A percentile compares a stretch with the other conserved stretches of the same genome.
phyloP scores from a whole-genome alignment of 129 eudicot species.

The Escallonia rubra region DNA sequence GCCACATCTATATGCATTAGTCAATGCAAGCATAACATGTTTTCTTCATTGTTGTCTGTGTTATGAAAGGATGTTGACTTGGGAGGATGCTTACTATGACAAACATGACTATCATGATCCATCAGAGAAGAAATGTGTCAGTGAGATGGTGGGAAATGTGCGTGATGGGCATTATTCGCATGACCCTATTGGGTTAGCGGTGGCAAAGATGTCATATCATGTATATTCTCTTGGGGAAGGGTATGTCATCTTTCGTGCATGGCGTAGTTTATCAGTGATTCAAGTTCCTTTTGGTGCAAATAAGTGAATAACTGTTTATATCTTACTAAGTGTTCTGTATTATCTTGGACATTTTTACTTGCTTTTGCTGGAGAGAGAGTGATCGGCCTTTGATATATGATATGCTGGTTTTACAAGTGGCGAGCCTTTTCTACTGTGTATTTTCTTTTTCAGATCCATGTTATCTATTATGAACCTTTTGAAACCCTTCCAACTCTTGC shows the following conservation, averaged over 20 bases:
- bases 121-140: constrained; percentile 28
- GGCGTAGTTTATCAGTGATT: background rate
- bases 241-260: constrained; percentile 32
- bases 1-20: background rate
- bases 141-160: constrained; percentile 24
- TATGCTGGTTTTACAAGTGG: no score
- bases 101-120: constrained; percentile 21
- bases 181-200: constrained; percentile 64
- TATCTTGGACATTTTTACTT: background rate
- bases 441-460: no score
- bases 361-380: background rate
- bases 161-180: constrained; percentile 34
- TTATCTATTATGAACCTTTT: background rate
- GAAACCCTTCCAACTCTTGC: no score
- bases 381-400: background rate
- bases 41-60: background rate
- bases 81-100: constrained; percentile 79
- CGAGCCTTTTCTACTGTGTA: no score
- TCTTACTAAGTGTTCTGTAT: background rate
- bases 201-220: constrained; percentile 81
- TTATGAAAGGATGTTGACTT: constrained; percentile 61
- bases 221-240: constrained; percentile 89
- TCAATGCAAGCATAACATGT: background rate
- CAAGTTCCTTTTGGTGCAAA: background rate
- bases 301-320: no score